These are phyloP conservation scores for Marchantia polymorpha DNA, from an alignment of 225 moss, liverwort and hornwort species.

Conservation along the genomic window DNA sequence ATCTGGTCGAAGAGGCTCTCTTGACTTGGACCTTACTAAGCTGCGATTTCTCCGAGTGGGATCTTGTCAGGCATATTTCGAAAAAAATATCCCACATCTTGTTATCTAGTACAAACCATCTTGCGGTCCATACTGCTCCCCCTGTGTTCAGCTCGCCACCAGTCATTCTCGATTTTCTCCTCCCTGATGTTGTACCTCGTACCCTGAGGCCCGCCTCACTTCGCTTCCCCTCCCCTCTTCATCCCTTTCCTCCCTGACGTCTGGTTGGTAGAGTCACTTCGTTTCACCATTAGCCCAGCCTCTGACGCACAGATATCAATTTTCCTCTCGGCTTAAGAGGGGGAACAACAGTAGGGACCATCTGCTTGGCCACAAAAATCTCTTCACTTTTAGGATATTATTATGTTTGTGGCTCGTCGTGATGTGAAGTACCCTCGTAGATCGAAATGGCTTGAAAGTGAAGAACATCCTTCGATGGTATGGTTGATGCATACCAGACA, in stretches of 20 bases:
- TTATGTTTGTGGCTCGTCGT: too few relatives aligned
- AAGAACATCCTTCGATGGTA: too few relatives aligned
- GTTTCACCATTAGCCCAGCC: neutral
- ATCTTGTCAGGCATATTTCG: constrained; percentile 8
- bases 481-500: too few relatives aligned
- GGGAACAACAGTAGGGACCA: too few relatives aligned
- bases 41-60: neutral
- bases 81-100: neutral
- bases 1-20: neutral
- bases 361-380: too few relatives aligned
- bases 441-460: too few relatives aligned
- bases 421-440: too few relatives aligned
- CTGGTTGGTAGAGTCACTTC: neutral
- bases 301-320: too few relatives aligned
- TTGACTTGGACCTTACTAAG: neutral
- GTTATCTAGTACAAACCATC: neutral
- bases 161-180: neutral
- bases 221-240: neutral
- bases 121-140: neutral
- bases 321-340: too few relatives aligned
- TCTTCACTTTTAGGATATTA: too few relatives aligned
- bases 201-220: neutral
- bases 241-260: neutral
- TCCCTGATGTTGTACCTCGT: neutral
- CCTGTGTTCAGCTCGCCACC: neutral